phyloP scores from a whole-genome alignment of 2,329 filamentous ascomycete species.

The Xylariaceae sp. region DNA sequence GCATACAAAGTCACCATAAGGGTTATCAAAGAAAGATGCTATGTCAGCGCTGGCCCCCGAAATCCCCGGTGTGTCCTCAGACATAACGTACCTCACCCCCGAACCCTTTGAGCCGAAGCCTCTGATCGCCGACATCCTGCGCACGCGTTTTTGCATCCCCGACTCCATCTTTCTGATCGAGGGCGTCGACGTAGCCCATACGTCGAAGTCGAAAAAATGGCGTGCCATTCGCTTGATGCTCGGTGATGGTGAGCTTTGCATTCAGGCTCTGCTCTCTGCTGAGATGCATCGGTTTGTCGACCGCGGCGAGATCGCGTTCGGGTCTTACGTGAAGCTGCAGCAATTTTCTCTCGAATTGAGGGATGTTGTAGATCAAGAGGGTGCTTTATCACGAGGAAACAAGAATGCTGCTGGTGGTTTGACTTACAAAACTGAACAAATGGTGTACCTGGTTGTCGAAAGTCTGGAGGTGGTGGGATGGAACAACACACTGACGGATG shows the following conservation, averaged over 20 bases:
- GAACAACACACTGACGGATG: slow-evolving; percentile 38
- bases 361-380: slow-evolving; percentile 2
- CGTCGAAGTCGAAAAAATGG: slow-evolving; percentile 36
- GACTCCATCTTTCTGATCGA: slow-evolving; percentile 48
- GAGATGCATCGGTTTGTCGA: slow-evolving; percentile 46
- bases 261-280: slow-evolving; percentile 46
- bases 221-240: slow-evolving; percentile 44
- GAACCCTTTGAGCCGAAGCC: slow-evolving; percentile 34
- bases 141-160: slow-evolving; percentile 42
- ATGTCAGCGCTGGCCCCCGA: slow-evolving; percentile 25
- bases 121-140: slow-evolving; percentile 44
- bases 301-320: slow-evolving; percentile 39
- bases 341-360: slow-evolving; percentile 35
- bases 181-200: slow-evolving; percentile 35
- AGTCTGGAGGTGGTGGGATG: slow-evolving; percentile 44
- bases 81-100: slow-evolving; percentile 28
- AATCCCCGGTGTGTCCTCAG: slow-evolving; percentile 14
- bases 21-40: slow-evolving; percentile 11
- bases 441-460: slow-evolving; percentile 43
- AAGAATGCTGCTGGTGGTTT: slow-evolving; percentile 7
- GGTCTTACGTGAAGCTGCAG: slow-evolving; percentile 45
- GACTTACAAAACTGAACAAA: slow-evolving; percentile 18
- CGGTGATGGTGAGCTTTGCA: slow-evolving; percentile 48
- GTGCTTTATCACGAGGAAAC: slow-evolving; percentile 5
- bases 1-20: slow-evolving; percentile 18